Conservation (phyloP, 345 rosid species). For the Arabidopsis thaliana region DNA sequence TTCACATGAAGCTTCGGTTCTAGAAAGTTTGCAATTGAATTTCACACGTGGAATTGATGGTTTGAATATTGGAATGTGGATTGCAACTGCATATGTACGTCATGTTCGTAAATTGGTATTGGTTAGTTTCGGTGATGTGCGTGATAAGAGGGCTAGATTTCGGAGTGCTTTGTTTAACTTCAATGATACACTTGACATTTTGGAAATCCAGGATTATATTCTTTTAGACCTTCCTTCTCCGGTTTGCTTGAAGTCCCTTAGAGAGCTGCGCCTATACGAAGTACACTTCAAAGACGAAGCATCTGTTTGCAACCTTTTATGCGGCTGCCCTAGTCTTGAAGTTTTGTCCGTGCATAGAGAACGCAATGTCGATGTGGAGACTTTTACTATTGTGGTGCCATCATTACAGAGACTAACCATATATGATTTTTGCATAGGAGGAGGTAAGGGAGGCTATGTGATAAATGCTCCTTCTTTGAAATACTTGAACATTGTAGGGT, state of each 20-base stretch:
- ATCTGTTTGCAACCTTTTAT: neutral
- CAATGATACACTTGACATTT: neutral
- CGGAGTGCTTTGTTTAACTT: neutral
- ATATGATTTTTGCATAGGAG: fast-evolving
- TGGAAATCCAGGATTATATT: neutral
- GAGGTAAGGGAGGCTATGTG: neutral
- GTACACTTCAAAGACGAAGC: neutral
- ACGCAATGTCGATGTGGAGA: neutral
- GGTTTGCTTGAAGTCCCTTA: neutral
- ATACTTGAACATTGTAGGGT: neutral
- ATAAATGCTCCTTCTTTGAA: constrained; percentile 19
- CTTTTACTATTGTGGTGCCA: neutral
- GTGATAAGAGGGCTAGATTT: neutral
- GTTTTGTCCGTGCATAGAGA: neutral
- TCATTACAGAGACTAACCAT: constrained; percentile 3
- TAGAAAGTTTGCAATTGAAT: neutral
- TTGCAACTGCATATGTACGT: neutral
- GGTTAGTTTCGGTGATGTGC: too few relatives aligned
- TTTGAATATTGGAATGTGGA: neutral
- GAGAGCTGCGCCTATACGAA: neutral
- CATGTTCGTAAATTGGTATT: neutral
- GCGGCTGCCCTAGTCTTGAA: neutral
- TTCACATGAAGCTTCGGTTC: neutral
- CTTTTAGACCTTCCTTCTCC: neutral
- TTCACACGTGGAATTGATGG: neutral